A percentile compares a stretch with the other conserved stretches of the same genome.
Evolutionary conservation across 1,284 basidiomycete species (phyloP).

Genomic region (Boletus chippewaensis): DNA sequence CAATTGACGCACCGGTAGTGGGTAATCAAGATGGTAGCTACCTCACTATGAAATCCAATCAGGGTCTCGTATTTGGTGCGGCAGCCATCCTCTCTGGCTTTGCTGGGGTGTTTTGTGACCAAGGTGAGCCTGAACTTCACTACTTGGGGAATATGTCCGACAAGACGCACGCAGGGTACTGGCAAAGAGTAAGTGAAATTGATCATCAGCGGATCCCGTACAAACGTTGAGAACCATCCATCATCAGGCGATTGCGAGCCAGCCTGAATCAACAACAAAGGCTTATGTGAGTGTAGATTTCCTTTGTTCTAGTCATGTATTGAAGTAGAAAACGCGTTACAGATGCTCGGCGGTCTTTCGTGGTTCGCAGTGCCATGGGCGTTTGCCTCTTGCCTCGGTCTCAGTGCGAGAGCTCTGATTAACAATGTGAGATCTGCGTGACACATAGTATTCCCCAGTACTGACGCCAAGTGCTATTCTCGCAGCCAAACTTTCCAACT

Average conservation of each 20-base stretch:
- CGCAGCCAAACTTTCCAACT: constrained; percentile 45
- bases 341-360: constrained; percentile 55
- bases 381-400: constrained; percentile 52
- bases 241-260: constrained; percentile 42
- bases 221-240: not conserved
- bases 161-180: constrained; percentile 36
- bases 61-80: constrained; percentile 50
- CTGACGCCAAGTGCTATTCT: not conserved
- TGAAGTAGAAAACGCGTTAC: not conserved
- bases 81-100: constrained; percentile 42
- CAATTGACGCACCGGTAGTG: constrained; percentile 37
- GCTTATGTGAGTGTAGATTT: constrained; percentile 36
- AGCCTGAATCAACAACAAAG: constrained; percentile 44
- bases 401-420: constrained; percentile 46
- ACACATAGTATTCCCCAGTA: not conserved
- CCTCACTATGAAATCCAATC: constrained; percentile 51
- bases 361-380: constrained; percentile 57
- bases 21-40: constrained; percentile 52
- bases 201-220: not conserved
- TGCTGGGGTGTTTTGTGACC: constrained; percentile 45
- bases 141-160: not conserved
- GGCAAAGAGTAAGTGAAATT: constrained; percentile 38
- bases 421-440: constrained; percentile 32
- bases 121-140: constrained; percentile 30
- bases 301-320: not conserved